Evolutionary conservation across 768 basidiomycete species (phyloP), one percentile per base, ranked within the genome.

Genomic region (Amanita phalloides): DNA sequence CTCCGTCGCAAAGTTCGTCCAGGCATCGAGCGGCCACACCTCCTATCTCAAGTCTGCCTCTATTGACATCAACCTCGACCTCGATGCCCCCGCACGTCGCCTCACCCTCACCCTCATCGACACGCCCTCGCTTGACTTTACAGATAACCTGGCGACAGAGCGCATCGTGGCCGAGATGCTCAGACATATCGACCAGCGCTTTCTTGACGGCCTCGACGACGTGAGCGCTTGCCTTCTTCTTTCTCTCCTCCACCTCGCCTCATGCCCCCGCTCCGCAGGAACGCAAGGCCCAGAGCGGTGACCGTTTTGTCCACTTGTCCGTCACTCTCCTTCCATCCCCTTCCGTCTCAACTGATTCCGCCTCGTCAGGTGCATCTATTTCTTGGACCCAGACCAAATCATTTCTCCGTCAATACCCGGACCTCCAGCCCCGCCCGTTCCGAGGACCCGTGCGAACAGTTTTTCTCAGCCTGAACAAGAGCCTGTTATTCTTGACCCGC

Each of bases 291-390:
- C 76, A 78, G 62, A 72, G 68, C 55, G 83, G 82, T 53, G 82
- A 87, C 71, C 79, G 85, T 61, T 86, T 86, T 68, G 78, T 91
- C 53, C 89, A 91, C 70, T 69, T 92, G 85, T 90, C 62, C 59
- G 78, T 76, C 57, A 52, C 60, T 36, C 57, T 53, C 45, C 49
- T 36, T 54, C 61, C 61, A 20, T 52, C 17, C 54, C 50, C 48
- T 44, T 58, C 58, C 51, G 60, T 55, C 58, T 45, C 30, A 53
- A 26, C 25, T 35, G 45, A 49, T 58, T 48, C 26, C 36, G 35
- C 23, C 30, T 41, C 32, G 56, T 51, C 68, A 90, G 88, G 54
- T 90, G 88, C 61, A 81, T 91, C 54, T 91, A 91, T 70, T 87
- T 91, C 68, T 71, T 91, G 68, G 86, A 90, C 75, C 89, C 89